Conservation (phyloP, 495 filamentous ascomycete genomes). For the Tuber brumale region DNA sequence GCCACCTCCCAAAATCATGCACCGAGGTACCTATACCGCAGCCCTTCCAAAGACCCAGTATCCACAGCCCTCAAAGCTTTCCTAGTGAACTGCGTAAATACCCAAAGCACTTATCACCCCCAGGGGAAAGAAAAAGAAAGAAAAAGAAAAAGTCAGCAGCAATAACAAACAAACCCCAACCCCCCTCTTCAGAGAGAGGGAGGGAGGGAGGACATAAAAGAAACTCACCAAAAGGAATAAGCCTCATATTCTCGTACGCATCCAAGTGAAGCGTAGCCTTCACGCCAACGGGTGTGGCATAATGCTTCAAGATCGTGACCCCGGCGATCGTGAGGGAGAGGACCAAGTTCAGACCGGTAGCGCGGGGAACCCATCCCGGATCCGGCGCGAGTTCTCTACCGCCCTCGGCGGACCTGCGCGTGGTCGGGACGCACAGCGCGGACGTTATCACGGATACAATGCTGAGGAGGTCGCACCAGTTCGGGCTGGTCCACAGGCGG, state of each 20-base stretch:
- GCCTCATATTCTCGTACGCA: conserved; percentile 1
- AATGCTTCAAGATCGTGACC: neutral
- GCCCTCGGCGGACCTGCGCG: neutral
- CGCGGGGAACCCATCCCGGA: neutral
- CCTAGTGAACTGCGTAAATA: neutral
- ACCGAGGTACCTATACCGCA: neutral
- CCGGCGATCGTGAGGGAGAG: neutral
- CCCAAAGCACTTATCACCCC: neutral
- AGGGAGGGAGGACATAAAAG: no score
- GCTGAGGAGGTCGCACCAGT: neutral
- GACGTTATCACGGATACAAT: neutral
- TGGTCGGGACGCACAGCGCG: neutral
- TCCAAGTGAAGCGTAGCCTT: neutral
- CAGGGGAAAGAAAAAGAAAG: no score
- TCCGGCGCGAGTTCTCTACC: neutral
- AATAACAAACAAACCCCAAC: neutral
- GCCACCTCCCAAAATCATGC: neutral
- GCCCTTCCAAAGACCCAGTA: neutral
- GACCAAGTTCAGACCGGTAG: neutral
- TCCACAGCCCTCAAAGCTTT: neutral
- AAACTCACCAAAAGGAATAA: neutral
- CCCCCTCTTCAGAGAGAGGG: neutral
- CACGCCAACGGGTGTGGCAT: neutral
- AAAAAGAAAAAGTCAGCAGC: neutral
- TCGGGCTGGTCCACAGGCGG: neutral